Conservation (phyloP, 2,329 filamentous ascomycete species). For the Xylaria sp. region DNA sequence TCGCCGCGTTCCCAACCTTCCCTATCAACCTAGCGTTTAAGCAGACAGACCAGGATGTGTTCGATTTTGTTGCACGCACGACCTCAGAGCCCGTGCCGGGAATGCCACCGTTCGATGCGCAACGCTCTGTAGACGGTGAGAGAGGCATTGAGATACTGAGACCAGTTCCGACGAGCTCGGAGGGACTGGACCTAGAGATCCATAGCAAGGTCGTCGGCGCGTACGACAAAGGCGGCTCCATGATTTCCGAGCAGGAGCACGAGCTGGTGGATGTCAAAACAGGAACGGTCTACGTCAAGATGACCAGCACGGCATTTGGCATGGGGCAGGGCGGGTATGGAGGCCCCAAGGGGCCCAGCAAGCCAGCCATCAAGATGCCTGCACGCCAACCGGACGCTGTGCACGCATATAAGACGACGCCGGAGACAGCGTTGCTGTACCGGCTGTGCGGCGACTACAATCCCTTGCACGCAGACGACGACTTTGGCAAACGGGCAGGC, state of each 20-base stretch:
- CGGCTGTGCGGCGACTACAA: constrained; percentile 62
- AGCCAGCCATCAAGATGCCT: constrained; percentile 50
- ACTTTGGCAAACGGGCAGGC: constrained; percentile 47
- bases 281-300: constrained; percentile 52
- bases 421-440: constrained; percentile 56
- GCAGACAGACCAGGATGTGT: constrained; percentile 55
- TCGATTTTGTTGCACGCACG: constrained; percentile 32
- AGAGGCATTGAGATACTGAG: constrained; percentile 36
- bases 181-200: constrained; percentile 47
- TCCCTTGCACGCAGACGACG: constrained; percentile 47
- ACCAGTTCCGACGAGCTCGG: constrained; percentile 34
- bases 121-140: constrained; percentile 35
- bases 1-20: constrained; percentile 60
- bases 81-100: constrained; percentile 36
- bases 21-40: constrained; percentile 59
- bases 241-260: constrained; percentile 57
- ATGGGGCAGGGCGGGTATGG: constrained; percentile 59
- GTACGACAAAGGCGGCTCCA: constrained; percentile 58
- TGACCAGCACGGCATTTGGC: constrained; percentile 56
- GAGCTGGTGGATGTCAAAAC: constrained; percentile 55
- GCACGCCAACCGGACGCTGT: constrained; percentile 52
- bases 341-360: constrained; percentile 55
- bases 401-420: constrained; percentile 53
- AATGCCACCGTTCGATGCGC: constrained; percentile 32
- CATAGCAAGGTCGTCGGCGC: constrained; percentile 56